A percentile compares a stretch with the other conserved stretches of the same genome.
These are phyloP conservation scores for Aspergillus arachidicola DNA, from an alignment of 2,329 filamentous ascomycete genomes.

Conservation along the genomic window DNA sequence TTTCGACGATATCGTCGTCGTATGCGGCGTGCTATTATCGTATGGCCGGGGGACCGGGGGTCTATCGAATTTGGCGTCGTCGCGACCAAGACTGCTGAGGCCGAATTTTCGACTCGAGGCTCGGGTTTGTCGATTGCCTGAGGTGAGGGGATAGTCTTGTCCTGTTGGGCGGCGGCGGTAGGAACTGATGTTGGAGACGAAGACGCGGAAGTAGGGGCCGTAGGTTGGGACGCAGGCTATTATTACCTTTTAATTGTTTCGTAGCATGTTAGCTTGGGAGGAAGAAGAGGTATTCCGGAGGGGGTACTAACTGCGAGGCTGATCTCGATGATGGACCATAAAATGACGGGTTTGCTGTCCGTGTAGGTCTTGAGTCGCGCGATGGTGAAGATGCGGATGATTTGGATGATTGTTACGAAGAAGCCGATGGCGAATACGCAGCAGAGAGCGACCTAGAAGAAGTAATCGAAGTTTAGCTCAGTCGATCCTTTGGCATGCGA, in stretches of 20 bases:
- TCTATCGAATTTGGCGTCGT: neutral
- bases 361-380: conserved; percentile 48
- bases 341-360: conserved; percentile 47
- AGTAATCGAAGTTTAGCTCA: neutral
- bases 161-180: conserved; percentile 17
- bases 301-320: conserved; percentile 40
- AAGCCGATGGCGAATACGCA: conserved; percentile 53
- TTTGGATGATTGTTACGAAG: conserved; percentile 56
- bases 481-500: neutral
- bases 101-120: neutral
- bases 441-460: conserved; percentile 42
- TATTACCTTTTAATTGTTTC: conserved; percentile 30
- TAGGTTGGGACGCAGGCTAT: conserved; percentile 48
- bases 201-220: conserved; percentile 42
- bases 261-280: neutral
- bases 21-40: neutral
- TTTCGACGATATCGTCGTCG: conserved; percentile 9
- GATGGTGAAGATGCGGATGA: conserved; percentile 56
- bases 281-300: neutral
- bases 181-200: conserved; percentile 21
- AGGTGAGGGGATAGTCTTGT: conserved; percentile 1
- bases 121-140: neutral
- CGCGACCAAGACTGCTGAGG: neutral
- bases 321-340: conserved; percentile 52
- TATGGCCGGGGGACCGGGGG: neutral